These are phyloP conservation scores for Colletotrichum sp. DNA, from an alignment of 2,329 filamentous ascomycete genomes.

Conservation along the genomic window DNA sequence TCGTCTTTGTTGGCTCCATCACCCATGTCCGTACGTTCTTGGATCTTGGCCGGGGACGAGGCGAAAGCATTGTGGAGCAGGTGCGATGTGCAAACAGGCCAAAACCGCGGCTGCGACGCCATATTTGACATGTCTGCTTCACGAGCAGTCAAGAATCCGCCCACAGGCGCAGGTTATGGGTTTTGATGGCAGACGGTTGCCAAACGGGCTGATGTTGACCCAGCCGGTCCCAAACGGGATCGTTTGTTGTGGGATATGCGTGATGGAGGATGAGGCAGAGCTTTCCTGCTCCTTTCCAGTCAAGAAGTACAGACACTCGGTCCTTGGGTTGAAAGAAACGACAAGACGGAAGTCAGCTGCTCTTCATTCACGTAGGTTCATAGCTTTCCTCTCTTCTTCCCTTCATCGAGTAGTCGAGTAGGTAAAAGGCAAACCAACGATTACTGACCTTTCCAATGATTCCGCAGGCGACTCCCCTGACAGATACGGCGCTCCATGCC, in stretches of 20 bases:
- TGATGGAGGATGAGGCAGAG: neutral
- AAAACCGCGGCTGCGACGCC: neutral
- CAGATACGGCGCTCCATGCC: neutral
- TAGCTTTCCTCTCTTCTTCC: neutral
- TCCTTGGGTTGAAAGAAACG: neutral
- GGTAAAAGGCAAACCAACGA: neutral
- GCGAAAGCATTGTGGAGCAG: neutral
- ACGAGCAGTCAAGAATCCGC: neutral
- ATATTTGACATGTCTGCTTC: neutral
- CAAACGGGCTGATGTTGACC: neutral
- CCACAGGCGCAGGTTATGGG: neutral
- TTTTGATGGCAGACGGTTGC: neutral
- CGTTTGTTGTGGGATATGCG: neutral
- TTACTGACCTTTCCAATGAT: neutral
- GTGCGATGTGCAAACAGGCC: neutral
- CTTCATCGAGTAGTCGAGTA: neutral
- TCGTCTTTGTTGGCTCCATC: neutral
- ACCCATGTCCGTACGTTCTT: neutral
- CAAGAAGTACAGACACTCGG: neutral
- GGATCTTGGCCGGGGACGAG: neutral
- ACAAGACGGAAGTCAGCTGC: neutral
- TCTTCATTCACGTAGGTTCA: neutral
- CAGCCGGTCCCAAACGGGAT: neutral
- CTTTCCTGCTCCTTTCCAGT: neutral
- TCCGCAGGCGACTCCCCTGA: neutral